These are phyloP conservation scores for Mollisiaceae sp. DNA, from an alignment of 2,329 filamentous ascomycete species.

Conservation along the genomic window DNA sequence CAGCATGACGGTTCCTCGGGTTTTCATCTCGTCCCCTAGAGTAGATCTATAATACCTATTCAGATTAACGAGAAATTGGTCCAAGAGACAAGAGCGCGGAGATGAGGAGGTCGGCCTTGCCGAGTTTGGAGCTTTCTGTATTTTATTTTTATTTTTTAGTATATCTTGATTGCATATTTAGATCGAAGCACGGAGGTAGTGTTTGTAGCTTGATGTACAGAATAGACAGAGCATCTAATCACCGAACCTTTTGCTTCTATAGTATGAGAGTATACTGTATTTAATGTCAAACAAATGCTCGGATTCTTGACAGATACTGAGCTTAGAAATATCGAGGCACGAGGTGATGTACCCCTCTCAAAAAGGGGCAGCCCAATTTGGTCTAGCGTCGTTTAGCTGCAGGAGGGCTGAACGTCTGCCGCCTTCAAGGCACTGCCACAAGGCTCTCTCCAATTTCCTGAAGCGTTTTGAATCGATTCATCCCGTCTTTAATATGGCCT, in stretches of 20 bases:
- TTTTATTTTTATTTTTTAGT: background rate
- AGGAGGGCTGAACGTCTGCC: background rate
- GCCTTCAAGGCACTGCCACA: constrained; percentile 2
- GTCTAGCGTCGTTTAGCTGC: background rate
- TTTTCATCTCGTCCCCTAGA: background rate
- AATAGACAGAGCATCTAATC: background rate
- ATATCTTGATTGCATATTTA: background rate
- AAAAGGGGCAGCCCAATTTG: constrained; percentile 1
- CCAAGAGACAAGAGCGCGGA: too few relatives aligned
- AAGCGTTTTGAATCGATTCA: background rate
- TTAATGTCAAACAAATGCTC: too few relatives aligned
- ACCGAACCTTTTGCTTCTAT: background rate
- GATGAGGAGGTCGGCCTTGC: background rate
- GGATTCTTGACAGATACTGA: too few relatives aligned
- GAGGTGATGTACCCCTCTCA: background rate
- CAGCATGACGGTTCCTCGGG: background rate
- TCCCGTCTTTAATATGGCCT: background rate
- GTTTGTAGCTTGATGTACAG: background rate
- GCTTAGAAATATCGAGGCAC: background rate
- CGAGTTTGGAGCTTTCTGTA: background rate
- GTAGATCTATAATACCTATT: background rate
- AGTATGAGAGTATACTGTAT: background rate
- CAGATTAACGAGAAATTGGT: too few relatives aligned
- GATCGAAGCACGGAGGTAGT: background rate
- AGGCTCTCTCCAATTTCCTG: constrained; percentile 3